Conservation (phyloP, 73 alveolate genomes). For the Paramecium caudatum region DNA sequence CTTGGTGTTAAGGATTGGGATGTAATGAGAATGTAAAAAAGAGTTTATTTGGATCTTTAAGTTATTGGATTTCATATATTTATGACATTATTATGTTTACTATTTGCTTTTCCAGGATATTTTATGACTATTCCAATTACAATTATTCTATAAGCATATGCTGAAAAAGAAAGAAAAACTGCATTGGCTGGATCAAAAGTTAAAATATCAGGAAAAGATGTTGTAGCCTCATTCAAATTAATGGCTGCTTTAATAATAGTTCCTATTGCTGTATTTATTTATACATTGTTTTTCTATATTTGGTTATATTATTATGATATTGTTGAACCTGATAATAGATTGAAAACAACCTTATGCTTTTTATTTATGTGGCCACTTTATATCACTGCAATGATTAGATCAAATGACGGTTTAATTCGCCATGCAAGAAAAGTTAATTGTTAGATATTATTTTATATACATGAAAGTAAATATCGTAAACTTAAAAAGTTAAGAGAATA, state of each 20-base stretch:
- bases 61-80: conserved; percentile 35
- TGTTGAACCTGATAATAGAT: background rate
- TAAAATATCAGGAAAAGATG: conserved; percentile 89
- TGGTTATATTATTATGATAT: conserved; percentile 50
- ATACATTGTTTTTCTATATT: conserved; percentile 75
- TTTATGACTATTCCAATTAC: conserved; percentile 84
- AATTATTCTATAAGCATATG: conserved; percentile 72
- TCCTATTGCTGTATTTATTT: conserved; percentile 61
- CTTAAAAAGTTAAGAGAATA: conserved; percentile 79
- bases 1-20: conserved; percentile 89
- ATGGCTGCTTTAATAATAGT: conserved; percentile 80
- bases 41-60: background rate
- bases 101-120: conserved; percentile 85
- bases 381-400: conserved; percentile 80
- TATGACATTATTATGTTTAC: conserved; percentile 47
- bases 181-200: conserved; percentile 87
- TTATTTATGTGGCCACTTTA: conserved; percentile 84
- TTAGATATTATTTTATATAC: conserved; percentile 79
- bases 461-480: conserved; percentile 71
- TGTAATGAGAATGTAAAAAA: conserved; percentile 56
- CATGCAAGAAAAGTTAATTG: conserved; percentile 72
- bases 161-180: conserved; percentile 86
- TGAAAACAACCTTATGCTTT: conserved; percentile 63
- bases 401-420: conserved; percentile 79
- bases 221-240: conserved; percentile 86